phyloP scores from a whole-genome alignment of 2,329 filamentous ascomycete genomes.

The Chrysoporthe austroafricana region DNA sequence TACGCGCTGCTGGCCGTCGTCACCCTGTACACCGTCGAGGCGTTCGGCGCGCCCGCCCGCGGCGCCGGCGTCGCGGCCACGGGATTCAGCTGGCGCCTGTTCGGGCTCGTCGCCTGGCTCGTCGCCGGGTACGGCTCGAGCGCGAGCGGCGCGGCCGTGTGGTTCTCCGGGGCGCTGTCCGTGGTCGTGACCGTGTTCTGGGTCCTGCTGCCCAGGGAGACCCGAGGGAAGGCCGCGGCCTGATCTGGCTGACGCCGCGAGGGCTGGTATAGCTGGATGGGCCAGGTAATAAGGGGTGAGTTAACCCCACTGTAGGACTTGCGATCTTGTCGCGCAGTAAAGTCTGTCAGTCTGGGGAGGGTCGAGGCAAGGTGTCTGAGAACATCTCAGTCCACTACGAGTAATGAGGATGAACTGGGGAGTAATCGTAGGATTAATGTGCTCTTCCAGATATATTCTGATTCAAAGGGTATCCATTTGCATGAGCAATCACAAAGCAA shows the following conservation, averaged over 20 bases:
- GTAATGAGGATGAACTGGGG: not conserved
- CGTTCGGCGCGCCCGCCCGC: conserved; percentile 12
- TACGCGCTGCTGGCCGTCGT: conserved; percentile 11
- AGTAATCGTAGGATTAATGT: not conserved
- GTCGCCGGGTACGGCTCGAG: conserved; percentile 7
- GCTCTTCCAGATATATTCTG: not conserved
- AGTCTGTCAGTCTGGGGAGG: not conserved
- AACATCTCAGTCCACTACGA: not conserved
- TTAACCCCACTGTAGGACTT: not conserved
- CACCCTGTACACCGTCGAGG: conserved; percentile 15
- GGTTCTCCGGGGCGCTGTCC: conserved; percentile 13
- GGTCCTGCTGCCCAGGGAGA: conserved; percentile 10
- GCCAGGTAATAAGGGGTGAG: not conserved
- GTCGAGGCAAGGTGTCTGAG: not conserved
- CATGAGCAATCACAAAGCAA: not conserved
- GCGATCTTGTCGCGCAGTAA: not conserved
- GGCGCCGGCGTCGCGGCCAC: conserved; percentile 3
- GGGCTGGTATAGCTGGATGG: not conserved
- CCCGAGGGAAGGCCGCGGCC: conserved; percentile 10
- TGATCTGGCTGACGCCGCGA: not conserved
- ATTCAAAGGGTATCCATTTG: not conserved
- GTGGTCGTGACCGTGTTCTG: conserved; percentile 3
- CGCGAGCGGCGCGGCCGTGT: conserved; percentile 10
- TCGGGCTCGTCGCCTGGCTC: conserved; percentile 14
- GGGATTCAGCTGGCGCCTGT: not conserved